These are phyloP conservation scores for Dryadomyces quercus-mongolicae DNA, from an alignment of 2,329 filamentous ascomycete species.

Conservation along the genomic window DNA sequence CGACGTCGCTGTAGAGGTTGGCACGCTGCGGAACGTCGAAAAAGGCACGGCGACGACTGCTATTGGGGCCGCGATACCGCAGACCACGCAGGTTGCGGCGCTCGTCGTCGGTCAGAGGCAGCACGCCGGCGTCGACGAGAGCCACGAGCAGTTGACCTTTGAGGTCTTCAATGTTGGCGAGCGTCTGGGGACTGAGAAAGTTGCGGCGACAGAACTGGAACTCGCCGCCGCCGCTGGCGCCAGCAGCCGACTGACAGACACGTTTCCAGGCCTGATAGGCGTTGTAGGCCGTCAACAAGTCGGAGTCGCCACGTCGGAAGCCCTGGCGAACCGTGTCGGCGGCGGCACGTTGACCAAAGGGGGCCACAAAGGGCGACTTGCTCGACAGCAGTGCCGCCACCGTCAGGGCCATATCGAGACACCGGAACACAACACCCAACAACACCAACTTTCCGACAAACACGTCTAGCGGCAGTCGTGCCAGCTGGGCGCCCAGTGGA, in stretches of 20 bases:
- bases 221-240: constrained; percentile 49
- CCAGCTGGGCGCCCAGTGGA: constrained; percentile 72
- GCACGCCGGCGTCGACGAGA: constrained; percentile 73
- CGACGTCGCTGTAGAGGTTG: constrained; percentile 67
- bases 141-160: constrained; percentile 84
- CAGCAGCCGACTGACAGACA: constrained; percentile 54
- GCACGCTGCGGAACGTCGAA: constrained; percentile 70
- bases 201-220: constrained; percentile 91
- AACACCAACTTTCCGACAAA: constrained; percentile 91
- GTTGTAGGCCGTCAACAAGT: constrained; percentile 86
- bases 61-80: constrained; percentile 49
- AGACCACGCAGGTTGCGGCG: constrained; percentile 54
- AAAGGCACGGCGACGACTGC: constrained; percentile 55
- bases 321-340: constrained; percentile 66
- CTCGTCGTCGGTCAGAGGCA: constrained; percentile 64
- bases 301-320: constrained; percentile 80
- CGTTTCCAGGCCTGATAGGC: constrained; percentile 84
- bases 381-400: constrained; percentile 88
- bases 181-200: constrained; percentile 77
- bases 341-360: constrained; percentile 72
- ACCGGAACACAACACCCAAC: constrained; percentile 75
- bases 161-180: constrained; percentile 87
- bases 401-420: constrained; percentile 81
- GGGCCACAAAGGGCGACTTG: constrained; percentile 84
- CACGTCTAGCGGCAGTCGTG: constrained; percentile 81